Conservation (phyloP, 345 rosid species). For the Cochlearia excelsa region DNA sequence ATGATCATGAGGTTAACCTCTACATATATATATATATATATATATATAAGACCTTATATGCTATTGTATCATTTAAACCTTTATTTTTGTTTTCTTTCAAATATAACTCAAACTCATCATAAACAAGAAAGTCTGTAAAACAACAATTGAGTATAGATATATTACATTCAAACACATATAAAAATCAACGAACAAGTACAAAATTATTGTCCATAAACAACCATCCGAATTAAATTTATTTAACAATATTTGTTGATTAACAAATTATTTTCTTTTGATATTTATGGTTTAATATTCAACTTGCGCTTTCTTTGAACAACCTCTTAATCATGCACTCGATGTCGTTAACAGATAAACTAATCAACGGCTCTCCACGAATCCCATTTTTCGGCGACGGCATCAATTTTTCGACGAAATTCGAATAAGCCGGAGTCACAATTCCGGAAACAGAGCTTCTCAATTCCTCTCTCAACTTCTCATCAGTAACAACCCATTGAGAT, state of each 20-base stretch:
- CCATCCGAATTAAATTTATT: background rate
- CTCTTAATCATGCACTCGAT: constrained; percentile 48
- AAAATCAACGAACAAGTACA: background rate
- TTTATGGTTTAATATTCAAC: background rate
- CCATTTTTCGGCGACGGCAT: constrained; percentile 54
- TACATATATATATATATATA: too few species aligned
- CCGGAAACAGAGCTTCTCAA: constrained; percentile 45
- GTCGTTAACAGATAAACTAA: constrained; percentile 45
- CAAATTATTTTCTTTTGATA: background rate
- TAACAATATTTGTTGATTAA: constrained; percentile 1
- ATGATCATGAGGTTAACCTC: constrained; percentile 1
- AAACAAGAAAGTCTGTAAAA: too few species aligned
- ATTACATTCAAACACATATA: too few species aligned
- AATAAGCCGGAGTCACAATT: constrained; percentile 53
- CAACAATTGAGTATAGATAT: too few species aligned
- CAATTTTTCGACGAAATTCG: constrained; percentile 42
- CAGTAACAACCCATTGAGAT: constrained; percentile 50
- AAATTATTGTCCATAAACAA: too few species aligned
- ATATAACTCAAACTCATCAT: too few species aligned
- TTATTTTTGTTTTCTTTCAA: too few species aligned
- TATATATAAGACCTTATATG: too few species aligned
- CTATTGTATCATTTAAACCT: too few species aligned
- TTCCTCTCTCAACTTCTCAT: constrained; percentile 61
- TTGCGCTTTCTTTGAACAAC: constrained; percentile 51
- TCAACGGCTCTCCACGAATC: constrained; percentile 46